Percentiles rank a stretch among this genome's conserved stretches.
These are phyloP conservation scores for Fraxinus excelsior DNA, from an alignment of 257 asterid genomes.

Conservation along the genomic window DNA sequence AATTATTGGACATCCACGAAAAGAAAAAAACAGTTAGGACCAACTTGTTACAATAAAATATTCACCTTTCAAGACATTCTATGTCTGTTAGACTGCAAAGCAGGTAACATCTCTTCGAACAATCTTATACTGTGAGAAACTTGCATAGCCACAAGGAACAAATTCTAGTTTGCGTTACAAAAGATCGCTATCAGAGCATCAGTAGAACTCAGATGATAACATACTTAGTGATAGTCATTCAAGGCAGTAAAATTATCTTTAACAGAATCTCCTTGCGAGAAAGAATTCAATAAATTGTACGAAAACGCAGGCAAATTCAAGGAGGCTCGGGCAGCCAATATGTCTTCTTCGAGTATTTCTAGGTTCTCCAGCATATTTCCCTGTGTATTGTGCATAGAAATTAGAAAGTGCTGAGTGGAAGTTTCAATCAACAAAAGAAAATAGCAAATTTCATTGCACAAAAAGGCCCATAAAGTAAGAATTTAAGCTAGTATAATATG, in stretches of 20 bases:
- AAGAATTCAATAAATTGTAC: constrained; percentile 32
- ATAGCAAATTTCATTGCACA: not conserved
- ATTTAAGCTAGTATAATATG: not conserved
- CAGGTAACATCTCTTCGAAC: not conserved
- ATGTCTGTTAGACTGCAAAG: not conserved
- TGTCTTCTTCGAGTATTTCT: constrained; percentile 54
- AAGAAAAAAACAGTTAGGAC: no score
- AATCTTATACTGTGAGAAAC: not conserved
- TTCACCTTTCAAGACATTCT: not conserved
- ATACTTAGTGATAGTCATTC: not conserved
- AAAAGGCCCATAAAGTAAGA: not conserved
- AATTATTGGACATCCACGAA: no score
- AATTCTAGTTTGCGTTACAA: not conserved
- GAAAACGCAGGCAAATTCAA: constrained; percentile 54
- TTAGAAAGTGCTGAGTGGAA: not conserved
- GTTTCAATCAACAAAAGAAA: not conserved
- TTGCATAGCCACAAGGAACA: not conserved
- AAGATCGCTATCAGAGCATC: not conserved
- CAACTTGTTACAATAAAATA: not conserved
- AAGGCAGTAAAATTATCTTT: constrained; percentile 14
- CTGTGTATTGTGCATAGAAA: constrained; percentile 31
- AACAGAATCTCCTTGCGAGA: constrained; percentile 21
- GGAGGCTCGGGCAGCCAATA: constrained; percentile 43
- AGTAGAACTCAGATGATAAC: not conserved
- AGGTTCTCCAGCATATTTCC: constrained; percentile 24